Base-by-base conservation (phyloP, 169 alveolate species). In the Plasmodium relictum region DNA sequence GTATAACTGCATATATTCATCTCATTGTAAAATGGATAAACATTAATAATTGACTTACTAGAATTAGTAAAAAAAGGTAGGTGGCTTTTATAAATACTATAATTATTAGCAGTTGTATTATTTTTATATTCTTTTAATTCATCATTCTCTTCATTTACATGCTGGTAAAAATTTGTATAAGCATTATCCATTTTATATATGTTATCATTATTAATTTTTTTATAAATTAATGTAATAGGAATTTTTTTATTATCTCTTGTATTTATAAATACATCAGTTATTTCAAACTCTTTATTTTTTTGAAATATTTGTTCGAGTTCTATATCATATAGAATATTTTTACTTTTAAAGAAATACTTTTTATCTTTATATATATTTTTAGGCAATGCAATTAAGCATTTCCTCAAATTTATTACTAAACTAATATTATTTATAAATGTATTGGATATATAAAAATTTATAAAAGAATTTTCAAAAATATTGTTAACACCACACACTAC, bases 21-120 rank as follows among this genome's bases (percentile, higher is more conserved):
- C 50, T 78, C 71, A 0, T 52, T 54, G 18, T 78, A 78, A 16
- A 78, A 78, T 10, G 89, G 89, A 45, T 78, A 78, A 9, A 66
- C 89, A 16, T 78, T 63, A 8, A 78, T 78, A 18, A 78, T 65
- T 0, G 78, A 22, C 20, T 50, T 78, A 42, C 89, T 78, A 9
- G 89, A 56, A 7, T 63, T 16, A 63, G 65, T n/a, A 69, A 78
- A 78, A 3, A 63, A 18, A 9, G 89, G 89, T 8, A 78, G 70
- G 10, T 41, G 62, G 0, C 48, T 39, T n/a, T 16, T 22, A 4
- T 20, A 14, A 39, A 48, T 48, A 14, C 58, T 48, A 6, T 48
- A 48, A 14, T 48, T 1, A 14, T 48, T 9, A 14, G 58, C 6
- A 48, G 12, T 48, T 48, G 6, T 9, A 14, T 31, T 31, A 31